Conservation (phyloP, 2,329 filamentous ascomycete species). For the Drechslerella coelobrocha region DNA sequence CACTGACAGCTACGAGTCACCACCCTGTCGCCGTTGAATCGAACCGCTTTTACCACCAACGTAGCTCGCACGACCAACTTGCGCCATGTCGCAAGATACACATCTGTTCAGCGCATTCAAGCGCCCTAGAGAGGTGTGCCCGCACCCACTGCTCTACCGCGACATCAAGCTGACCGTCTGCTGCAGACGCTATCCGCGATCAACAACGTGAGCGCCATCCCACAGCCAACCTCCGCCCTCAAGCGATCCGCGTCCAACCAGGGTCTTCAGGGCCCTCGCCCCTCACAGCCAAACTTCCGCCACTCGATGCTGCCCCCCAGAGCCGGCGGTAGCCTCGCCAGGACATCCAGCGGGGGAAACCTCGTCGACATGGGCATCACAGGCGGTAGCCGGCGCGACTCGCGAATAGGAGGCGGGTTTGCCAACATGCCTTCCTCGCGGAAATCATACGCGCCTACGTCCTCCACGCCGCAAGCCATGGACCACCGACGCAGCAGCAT, state of each 20-base stretch:
- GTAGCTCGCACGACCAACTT: constrained; percentile 34
- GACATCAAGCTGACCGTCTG: constrained; percentile 23
- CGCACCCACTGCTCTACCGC: constrained; percentile 9
- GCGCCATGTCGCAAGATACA: constrained; percentile 53
- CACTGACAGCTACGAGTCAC: background rate
- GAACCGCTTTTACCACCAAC: constrained; percentile 37
- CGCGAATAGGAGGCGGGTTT: constrained; percentile 37
- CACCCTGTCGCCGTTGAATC: background rate
- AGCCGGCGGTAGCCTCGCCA: constrained; percentile 56
- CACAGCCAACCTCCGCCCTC: constrained; percentile 89
- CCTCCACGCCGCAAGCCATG: constrained; percentile 63
- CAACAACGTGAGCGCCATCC: constrained; percentile 76
- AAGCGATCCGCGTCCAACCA: constrained; percentile 86
- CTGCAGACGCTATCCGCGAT: constrained; percentile 82
- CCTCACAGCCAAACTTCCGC: constrained; percentile 55
- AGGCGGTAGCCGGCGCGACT: constrained; percentile 75
- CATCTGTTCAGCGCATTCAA: constrained; percentile 55
- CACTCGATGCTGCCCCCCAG: constrained; percentile 49
- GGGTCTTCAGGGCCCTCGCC: constrained; percentile 69
- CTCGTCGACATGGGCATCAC: constrained; percentile 80
- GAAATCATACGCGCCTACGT: constrained; percentile 73
- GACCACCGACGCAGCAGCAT: constrained; percentile 80
- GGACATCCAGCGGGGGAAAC: constrained; percentile 81
- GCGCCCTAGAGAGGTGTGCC: constrained; percentile 54
- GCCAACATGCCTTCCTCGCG: constrained; percentile 75